A percentile compares a stretch with the other conserved stretches of the same genome.
These are phyloP conservation scores for Zymoseptoria pseudotritici DNA, from an alignment of 2,329 filamentous ascomycete genomes.

Conservation along the genomic window DNA sequence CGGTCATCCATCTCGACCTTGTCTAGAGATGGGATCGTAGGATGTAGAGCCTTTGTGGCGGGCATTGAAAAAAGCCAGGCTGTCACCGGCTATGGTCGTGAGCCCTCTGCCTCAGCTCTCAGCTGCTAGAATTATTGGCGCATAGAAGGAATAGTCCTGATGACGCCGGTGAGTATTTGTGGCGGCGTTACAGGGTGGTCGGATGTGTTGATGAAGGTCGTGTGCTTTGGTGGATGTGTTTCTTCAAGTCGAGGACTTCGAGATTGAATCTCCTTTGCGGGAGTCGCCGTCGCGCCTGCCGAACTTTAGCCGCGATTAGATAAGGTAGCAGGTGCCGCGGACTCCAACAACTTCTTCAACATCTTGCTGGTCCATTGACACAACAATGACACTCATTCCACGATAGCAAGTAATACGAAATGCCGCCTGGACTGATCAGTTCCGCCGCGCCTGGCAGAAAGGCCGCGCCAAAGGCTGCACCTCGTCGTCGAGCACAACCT, in stretches of 20 bases:
- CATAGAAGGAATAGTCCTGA: not conserved
- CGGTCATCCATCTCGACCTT: slow-evolving; percentile 98
- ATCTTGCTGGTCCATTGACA: not conserved
- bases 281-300: too few relatives aligned
- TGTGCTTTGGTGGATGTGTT: slow-evolving; percentile 2
- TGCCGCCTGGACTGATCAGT: slow-evolving; percentile 41
- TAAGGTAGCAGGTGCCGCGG: too few relatives aligned
- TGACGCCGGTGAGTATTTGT: not conserved
- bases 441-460: slow-evolving; percentile 46
- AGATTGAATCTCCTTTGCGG: not conserved
- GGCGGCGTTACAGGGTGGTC: not conserved
- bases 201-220: slow-evolving; percentile 1
- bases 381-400: not conserved
- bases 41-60: slow-evolving; percentile 28
- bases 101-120: not conserved
- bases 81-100: not conserved
- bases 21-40: slow-evolving; percentile 63
- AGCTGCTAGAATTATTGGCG: not conserved
- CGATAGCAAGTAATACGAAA: not conserved
- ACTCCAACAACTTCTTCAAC: too few relatives aligned
- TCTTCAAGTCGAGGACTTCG: not conserved
- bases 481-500: slow-evolving; percentile 30
- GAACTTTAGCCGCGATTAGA: too few relatives aligned
- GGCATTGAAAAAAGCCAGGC: slow-evolving; percentile 19
- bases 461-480: slow-evolving; percentile 41